Evolutionary conservation across 257 asterid species (phyloP), one percentile per base, ranked within the genome.

Genomic region (Jacaranda copaia): DNA sequence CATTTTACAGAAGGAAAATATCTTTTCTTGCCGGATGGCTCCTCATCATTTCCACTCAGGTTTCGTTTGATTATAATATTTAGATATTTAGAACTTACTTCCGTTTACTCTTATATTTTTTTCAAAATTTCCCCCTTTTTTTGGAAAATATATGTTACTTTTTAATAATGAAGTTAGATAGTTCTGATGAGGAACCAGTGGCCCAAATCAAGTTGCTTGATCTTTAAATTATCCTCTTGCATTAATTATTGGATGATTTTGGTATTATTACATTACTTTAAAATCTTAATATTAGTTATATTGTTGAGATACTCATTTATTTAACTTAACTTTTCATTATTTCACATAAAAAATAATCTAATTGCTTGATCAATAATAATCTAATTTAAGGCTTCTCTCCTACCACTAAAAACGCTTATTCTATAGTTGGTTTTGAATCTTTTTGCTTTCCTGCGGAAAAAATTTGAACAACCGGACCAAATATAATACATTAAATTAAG

Each of bases 1-100:
- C 91, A 0, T 93, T 89, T 53, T 93, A 93, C 40, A 45, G 75
- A 0, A 76, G 97, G 67, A 87, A 83, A 0, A 93, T 93, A 6
- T 89, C 97, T 19, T 93, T 89, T 66, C 56, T 70, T 0, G 83
- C 96, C 56, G 78, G 91, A 36, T 89, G 96, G 97, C 88, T 92
- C 3, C 97, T 92, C 79, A 80, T 92, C 38, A 84, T 88, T 53
- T 88, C 96, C 16, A 90, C 97, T 46, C 97, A 92, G 95, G 97
- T 92, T 58, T 53, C 10, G 1, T 32, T 39, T 20, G 0, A 25
- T 51, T 20, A 6, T 63, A 3, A 5, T 48, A 3, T 4, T 4
- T 3, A 12, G 11, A 36, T 60, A 5, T 36, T 10, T 3, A 32
- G 1, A 60, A 60, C 35, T n/a, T 6, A 57, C 38, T 32, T 12